These are phyloP conservation scores for Panaeolus cyanescens DNA, from an alignment of 768 basidiomycete species.

Conservation along the genomic window DNA sequence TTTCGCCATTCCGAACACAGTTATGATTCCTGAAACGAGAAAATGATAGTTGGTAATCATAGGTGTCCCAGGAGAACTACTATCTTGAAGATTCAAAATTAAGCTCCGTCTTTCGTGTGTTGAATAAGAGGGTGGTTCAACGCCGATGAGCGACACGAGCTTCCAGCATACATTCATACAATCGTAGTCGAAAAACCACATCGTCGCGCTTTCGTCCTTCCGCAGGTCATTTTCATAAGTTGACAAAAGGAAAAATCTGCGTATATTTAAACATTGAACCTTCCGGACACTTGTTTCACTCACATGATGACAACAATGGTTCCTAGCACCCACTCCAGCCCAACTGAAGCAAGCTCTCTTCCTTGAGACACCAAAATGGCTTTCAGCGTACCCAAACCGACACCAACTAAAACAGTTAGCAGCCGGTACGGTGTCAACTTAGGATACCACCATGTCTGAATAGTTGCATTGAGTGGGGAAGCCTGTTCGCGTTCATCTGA, in stretches of 20 bases:
- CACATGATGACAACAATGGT: not conserved
- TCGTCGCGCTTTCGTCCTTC: not conserved
- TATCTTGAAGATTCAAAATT: no score
- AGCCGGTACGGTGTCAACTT: not conserved
- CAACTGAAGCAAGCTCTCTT: not conserved
- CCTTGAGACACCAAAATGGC: not conserved
- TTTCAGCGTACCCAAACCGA: not conserved
- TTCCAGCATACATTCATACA: not conserved
- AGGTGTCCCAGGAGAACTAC: no score
- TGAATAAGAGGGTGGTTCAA: not conserved
- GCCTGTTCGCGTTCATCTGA: no score
- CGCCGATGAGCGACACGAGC: not conserved
- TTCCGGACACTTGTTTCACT: not conserved
- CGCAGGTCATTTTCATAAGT: not conserved
- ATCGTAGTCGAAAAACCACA: not conserved
- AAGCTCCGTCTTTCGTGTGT: not conserved
- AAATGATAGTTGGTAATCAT: conserved; percentile 6
- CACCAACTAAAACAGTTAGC: not conserved
- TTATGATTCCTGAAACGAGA: conserved; percentile 4
- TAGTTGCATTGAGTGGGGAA: no score
- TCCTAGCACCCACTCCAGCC: not conserved
- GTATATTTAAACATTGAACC: not conserved
- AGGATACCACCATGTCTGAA: no score
- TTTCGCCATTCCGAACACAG: conserved; percentile 11
- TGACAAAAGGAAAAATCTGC: not conserved